Base-by-base conservation (phyloP, 2,329 filamentous ascomycete species). In the Venturia pyrina region DNA sequence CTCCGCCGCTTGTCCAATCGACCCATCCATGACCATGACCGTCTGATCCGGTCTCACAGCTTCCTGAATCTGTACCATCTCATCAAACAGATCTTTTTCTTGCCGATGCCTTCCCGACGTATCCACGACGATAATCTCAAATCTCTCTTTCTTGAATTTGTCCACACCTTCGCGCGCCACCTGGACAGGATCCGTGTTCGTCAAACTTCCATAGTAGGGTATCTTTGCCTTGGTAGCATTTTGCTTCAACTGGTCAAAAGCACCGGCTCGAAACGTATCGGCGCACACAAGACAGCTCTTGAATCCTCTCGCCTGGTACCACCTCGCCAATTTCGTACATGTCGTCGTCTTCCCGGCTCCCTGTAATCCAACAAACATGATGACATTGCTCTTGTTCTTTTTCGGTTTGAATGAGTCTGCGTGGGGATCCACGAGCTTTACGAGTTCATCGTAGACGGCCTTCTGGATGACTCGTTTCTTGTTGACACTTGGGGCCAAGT, bases 211-310 rank as follows among this genome's bases (percentile, higher is more conserved):
- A 76, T 96, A 99, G 83, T 99, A 99, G 11, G 95, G 95, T 64
- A 99, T 98, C 81, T 98, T 98, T 63, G 95, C 95, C 78, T 98
- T 99, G 43, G 92, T 98, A 1, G 95, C 95, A 76, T 99, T 99
- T 79, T 99, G 95, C 80, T 98, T 98, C 76, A 99, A 78, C 80
- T 99, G 95, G 75, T 99, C 95, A 71, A 99, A 99, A 53, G 95
- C 95, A 82, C 95, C 95, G 43, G 95, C 95, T 80, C 95, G 90
- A 83, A 99, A 99, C 34, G 95, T 99, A 78, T 99, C 95, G 62
- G 95, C 95, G 79, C 95, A 99, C 43, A 99, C 95, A 66, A 99
- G 81, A 70, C 93, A 96, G 8, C 92, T 86, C 77, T 91, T 91
- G 83, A 98, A 96, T 0, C 95, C 95, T 68, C 95, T 83, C 11